Base-by-base conservation (phyloP, 2,329 filamentous ascomycete species). In the Aureobasidium pullulans region DNA sequence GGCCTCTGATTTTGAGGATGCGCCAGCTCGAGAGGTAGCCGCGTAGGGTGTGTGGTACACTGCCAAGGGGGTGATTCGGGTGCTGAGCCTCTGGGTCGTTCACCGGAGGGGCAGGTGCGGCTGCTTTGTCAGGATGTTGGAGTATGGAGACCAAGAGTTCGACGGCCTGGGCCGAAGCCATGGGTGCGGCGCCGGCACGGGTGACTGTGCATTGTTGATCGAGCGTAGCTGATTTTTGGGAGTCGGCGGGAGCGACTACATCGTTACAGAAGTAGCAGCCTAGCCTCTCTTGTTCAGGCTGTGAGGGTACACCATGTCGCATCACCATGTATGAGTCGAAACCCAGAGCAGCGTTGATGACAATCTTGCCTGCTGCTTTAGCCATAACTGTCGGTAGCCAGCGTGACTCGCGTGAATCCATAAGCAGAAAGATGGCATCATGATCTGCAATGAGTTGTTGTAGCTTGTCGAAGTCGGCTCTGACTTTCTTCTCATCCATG, bases 211-310 rank as follows among this genome's bases (percentile, higher is more conserved):
- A 99, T 75, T 97, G 94, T 72, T 99, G 94, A 71, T 99, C 94
- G 10, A 99, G 84, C 0, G 94, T 97, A 66, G 92, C 89, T 68
- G 96, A 91, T 73, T 93, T 96, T 69, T 96, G 83, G 77, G 96
- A 92, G 76, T 97, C 90, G 63, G 87, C 87, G 23, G 94, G 94
- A 6, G 93, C 90, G 52, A 97, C 93, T 29, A 99, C 93, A 71
- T 99, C 94, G 68, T 96, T 97, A 76, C 94, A 99, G 74, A 97
- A 99, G 72, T 99, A 99, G 74, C 94, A 99, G 9, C 94, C 94
- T 29, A 97, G 79, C 29, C 89, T 84, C 54, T 84, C 77, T 9
- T 47, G 34, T 15, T 32, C 31, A 2, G 62, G 46, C 16, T 60
- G 56, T 4, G 62, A 49, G 65, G 84, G 82, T 6, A 90, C 79